Evolutionary conservation across 768 basidiomycete species (phyloP).

Genomic region (Dictyophora rubrovolvata): DNA sequence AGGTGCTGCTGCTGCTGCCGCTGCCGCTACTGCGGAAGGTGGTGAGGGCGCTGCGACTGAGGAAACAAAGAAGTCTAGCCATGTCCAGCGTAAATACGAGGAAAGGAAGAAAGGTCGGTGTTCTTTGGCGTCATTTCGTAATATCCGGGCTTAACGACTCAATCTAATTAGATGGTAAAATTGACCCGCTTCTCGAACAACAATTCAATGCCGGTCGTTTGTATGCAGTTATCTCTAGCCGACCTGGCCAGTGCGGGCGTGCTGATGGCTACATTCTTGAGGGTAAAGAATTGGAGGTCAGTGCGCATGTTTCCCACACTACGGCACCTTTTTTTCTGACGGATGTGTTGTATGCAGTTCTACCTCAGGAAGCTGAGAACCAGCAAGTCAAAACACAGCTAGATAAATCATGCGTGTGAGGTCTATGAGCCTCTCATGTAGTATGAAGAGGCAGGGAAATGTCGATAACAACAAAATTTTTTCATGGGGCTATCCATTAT

Average conservation of each 20-base stretch:
- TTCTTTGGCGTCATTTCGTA: conserved; percentile 11
- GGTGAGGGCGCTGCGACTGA: conserved; percentile 28
- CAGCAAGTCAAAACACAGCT: conserved; percentile 83
- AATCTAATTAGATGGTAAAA: conserved; percentile 59
- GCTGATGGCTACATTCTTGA: conserved; percentile 96
- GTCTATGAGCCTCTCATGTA: neutral
- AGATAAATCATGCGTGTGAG: neutral
- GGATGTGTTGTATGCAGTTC: conserved; percentile 45
- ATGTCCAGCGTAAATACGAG: conserved; percentile 77
- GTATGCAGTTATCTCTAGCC: conserved; percentile 85
- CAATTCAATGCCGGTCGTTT: conserved; percentile 94
- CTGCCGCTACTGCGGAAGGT: conserved; percentile 28
- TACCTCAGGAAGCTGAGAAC: conserved; percentile 89
- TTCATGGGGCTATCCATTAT: conserved; percentile 2
- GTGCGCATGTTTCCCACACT: conserved; percentile 15
- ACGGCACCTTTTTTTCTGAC: conserved; percentile 12
- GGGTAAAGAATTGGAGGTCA: conserved; percentile 95
- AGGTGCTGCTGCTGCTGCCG: conserved; percentile 44
- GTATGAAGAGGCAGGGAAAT: neutral
- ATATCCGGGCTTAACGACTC: neutral
- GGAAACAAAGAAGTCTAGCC: conserved; percentile 73
- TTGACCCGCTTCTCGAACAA: conserved; percentile 79
- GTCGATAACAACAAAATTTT: conserved; percentile 6
- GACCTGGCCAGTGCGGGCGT: conserved; percentile 95
- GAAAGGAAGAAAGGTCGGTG: conserved; percentile 79